These are phyloP conservation scores for Psilocybe sp. DNA, from an alignment of 768 basidiomycete genomes.

Conservation along the genomic window DNA sequence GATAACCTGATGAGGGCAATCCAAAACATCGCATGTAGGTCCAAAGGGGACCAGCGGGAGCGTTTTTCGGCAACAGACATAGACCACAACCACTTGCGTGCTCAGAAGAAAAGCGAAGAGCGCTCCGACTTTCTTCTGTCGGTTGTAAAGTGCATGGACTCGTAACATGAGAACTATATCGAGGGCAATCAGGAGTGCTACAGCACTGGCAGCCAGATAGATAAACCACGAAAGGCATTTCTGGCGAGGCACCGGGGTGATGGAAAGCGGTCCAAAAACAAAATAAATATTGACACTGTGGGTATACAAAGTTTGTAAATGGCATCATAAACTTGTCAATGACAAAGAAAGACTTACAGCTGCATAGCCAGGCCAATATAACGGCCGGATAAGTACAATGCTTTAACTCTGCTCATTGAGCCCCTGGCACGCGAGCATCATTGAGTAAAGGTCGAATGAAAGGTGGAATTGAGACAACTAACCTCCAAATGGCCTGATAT, in stretches of 20 bases:
- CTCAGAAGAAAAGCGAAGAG: constrained; percentile 9
- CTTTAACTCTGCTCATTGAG: constrained; percentile 11
- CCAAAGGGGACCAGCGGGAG: constrained; percentile 13
- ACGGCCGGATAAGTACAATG: constrained; percentile 11
- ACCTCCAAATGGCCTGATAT: constrained; percentile 12
- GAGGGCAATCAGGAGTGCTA: constrained; percentile 10
- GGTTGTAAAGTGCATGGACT: constrained; percentile 15
- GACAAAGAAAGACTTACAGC: constrained; percentile 5
- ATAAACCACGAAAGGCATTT: constrained; percentile 14
- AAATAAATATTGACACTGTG: constrained; percentile 8
- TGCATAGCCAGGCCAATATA: constrained; percentile 14
- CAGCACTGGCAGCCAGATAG: constrained; percentile 8
- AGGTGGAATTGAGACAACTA: not conserved
- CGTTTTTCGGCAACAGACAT: constrained; percentile 5
- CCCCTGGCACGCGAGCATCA: constrained; percentile 4
- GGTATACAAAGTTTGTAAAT: not conserved
- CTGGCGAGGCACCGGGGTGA: constrained; percentile 4
- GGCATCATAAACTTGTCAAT: not conserved
- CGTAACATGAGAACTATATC: constrained; percentile 16
- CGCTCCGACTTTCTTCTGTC: constrained; percentile 7
- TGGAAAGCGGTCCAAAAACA: constrained; percentile 8
- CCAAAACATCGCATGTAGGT: constrained; percentile 10
- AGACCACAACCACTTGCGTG: constrained; percentile 8
- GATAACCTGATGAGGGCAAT: constrained; percentile 13
- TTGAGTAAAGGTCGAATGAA: not conserved